phyloP scores from a whole-genome alignment of 345 rosid species.

The Brassica juncea region DNA sequence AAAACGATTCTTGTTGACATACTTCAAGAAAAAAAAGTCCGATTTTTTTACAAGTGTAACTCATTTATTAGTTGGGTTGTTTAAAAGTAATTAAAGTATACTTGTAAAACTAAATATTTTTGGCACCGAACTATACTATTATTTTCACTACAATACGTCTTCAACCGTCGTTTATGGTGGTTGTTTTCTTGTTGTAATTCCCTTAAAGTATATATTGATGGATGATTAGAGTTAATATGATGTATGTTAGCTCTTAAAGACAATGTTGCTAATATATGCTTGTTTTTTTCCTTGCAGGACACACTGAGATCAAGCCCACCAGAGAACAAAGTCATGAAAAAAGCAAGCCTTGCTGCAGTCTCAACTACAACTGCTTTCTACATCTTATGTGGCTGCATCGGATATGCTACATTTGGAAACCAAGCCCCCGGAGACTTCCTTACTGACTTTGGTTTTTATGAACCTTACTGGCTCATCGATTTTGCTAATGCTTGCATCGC shows the following conservation, averaged over 20 bases:
- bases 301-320: constrained; percentile 68
- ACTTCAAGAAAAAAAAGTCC: not conserved
- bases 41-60: not conserved
- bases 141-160: not conserved
- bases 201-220: not conserved
- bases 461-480: constrained; percentile 86
- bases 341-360: constrained; percentile 55
- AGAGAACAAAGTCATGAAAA: constrained; percentile 67
- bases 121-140: not conserved
- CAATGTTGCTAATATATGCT: not conserved
- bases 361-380: constrained; percentile 70
- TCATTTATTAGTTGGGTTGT: not conserved
- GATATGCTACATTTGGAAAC: constrained; percentile 88
- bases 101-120: not conserved
- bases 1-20: too few species aligned
- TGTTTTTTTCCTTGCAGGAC: constrained; percentile 43
- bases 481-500: constrained; percentile 83
- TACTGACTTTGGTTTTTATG: constrained; percentile 88
- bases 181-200: not conserved
- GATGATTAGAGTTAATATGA: not conserved
- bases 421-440: constrained; percentile 83
- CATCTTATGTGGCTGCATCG: constrained; percentile 66
- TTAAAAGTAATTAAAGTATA: too few species aligned
- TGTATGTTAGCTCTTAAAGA: not conserved
- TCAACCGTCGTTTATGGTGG: not conserved